Evolutionary conservation across 2,329 filamentous ascomycete species (phyloP).

Genomic region (Sporothrix euskadiensis): DNA sequence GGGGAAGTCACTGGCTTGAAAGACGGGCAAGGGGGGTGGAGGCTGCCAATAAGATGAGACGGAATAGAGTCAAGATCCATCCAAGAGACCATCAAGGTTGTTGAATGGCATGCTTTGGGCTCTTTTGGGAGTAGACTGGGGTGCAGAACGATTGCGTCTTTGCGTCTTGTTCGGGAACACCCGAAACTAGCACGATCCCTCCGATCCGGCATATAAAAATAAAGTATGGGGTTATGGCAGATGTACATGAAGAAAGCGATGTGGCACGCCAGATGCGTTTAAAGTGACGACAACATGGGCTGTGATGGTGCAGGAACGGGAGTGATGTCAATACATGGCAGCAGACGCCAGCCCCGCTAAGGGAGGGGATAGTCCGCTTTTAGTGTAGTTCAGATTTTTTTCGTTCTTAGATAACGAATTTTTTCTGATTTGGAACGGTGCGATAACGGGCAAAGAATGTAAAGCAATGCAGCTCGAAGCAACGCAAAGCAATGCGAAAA

Average conservation of each 20-base stretch:
- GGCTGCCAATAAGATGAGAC: conserved; percentile 24
- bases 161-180: conserved; percentile 26
- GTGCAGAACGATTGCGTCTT: conserved; percentile 10
- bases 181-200: conserved; percentile 27
- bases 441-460: conserved; percentile 8
- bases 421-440: conserved; percentile 6
- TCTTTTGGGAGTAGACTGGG: neutral
- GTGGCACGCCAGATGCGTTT: conserved; percentile 15
- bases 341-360: conserved; percentile 23
- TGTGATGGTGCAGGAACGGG: conserved; percentile 18
- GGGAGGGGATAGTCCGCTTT: conserved; percentile 28
- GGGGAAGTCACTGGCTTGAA: neutral
- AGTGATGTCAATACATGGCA: conserved; percentile 20
- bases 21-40: neutral
- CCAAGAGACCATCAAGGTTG: conserved; percentile 32
- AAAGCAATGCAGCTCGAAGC: neutral
- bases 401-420: conserved; percentile 15
- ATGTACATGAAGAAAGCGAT: neutral
- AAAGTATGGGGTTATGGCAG: conserved; percentile 10
- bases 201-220: neutral
- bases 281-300: conserved; percentile 29
- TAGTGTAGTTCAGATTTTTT: conserved; percentile 29
- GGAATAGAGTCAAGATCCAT: neutral
- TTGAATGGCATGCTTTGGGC: neutral
- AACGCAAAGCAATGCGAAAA: neutral